A percentile compares a stretch with the other conserved stretches of the same genome.
phyloP scores from a whole-genome alignment of 2,329 filamentous ascomycete species.

The Colletotrichum melonis region DNA sequence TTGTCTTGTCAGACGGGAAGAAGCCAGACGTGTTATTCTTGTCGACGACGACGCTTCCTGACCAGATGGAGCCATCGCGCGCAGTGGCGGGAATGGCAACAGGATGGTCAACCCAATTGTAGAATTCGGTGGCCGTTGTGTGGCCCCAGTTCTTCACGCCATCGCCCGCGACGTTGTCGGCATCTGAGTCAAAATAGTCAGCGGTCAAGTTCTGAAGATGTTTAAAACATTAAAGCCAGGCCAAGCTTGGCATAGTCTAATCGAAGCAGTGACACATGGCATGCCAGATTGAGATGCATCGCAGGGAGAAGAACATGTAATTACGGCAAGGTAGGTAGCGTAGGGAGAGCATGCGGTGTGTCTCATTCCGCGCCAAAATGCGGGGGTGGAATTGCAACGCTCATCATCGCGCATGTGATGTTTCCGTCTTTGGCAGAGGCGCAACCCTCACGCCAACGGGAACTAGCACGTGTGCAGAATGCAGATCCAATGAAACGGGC shows the following conservation, averaged over 20 bases:
- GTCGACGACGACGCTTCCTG: constrained; percentile 69
- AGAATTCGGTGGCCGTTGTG: constrained; percentile 70
- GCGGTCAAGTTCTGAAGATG: neutral
- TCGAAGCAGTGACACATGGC: neutral
- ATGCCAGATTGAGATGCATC: neutral
- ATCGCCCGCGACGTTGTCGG: constrained; percentile 60
- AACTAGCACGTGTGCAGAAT: constrained; percentile 35
- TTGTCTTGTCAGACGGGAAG: constrained; percentile 66
- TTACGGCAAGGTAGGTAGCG: neutral
- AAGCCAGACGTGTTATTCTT: constrained; percentile 74
- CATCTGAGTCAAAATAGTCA: constrained; percentile 7
- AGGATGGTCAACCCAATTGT: constrained; percentile 73
- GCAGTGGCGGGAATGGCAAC: constrained; percentile 67
- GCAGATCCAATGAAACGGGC: constrained; percentile 29
- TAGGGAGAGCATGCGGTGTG: neutral
- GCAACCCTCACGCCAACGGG: constrained; percentile 27
- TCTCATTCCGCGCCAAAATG: constrained; percentile 11
- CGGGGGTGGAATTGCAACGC: constrained; percentile 31
- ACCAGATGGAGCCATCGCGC: constrained; percentile 58
- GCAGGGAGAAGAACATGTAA: neutral
- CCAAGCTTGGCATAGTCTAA: neutral
- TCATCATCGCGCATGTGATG: constrained; percentile 32
- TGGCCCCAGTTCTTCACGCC: constrained; percentile 72
- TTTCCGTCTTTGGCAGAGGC: constrained; percentile 22
- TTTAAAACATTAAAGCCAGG: neutral